Conservation (phyloP, 192 early-diverging fungal genomes). For the Neocallimastix lanati region DNA sequence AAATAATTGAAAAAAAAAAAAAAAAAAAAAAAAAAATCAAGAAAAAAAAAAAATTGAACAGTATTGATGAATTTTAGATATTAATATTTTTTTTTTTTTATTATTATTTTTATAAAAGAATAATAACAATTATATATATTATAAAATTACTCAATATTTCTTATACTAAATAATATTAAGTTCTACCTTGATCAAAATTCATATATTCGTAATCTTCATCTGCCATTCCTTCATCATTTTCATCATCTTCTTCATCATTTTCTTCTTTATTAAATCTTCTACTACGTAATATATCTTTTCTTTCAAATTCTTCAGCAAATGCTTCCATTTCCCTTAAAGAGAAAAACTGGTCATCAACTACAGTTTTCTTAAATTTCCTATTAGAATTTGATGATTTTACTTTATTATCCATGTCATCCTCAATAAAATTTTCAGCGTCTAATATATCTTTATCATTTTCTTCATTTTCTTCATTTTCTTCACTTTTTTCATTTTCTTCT, state of each 20-base stretch:
- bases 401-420: conserved; percentile 7
- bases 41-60: no score
- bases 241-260: conserved; percentile 23
- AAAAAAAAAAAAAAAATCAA: no score
- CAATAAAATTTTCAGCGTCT: conserved; percentile 1
- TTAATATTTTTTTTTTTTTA: no score
- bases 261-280: conserved; percentile 26
- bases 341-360: conserved; percentile 88
- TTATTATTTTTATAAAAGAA: no score
- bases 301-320: conserved; percentile 67
- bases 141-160: no score
- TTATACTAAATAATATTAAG: no score
- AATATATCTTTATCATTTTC: neutral
- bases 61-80: no score
- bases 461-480: conserved; percentile 11
- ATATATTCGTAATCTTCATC: conserved; percentile 46
- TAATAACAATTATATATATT: no score
- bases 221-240: conserved; percentile 44
- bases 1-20: no score
- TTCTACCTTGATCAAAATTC: conserved; percentile 18
- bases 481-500: conserved; percentile 12
- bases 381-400: conserved; percentile 1
- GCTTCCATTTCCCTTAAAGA: conserved; percentile 65
- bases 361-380: conserved; percentile 24
- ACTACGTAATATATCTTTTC: conserved; percentile 31